Conservation (phyloP, 2,329 filamentous ascomycete species). For the Geosmithia flava region DNA sequence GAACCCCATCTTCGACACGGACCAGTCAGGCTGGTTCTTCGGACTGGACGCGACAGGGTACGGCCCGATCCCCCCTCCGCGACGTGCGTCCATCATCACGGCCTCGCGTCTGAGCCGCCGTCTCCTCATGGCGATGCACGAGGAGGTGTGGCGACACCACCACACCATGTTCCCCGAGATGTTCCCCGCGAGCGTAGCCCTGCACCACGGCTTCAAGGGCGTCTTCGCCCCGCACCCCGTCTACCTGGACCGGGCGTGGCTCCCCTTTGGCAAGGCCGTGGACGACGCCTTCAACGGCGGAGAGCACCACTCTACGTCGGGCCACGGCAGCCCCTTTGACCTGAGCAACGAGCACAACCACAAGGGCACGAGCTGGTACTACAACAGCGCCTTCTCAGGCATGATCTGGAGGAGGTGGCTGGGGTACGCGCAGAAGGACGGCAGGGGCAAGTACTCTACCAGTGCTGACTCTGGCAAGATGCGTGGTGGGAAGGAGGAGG, state of each 20-base stretch:
- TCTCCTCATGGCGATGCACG: conserved; percentile 60
- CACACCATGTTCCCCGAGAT: conserved; percentile 72
- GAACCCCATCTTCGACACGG: conserved; percentile 64
- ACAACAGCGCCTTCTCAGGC: conserved; percentile 64
- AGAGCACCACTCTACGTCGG: conserved; percentile 51
- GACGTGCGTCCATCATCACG: conserved; percentile 60
- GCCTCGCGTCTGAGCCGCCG: conserved; percentile 55
- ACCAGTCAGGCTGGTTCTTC: conserved; percentile 62
- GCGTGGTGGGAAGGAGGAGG: conserved; percentile 39
- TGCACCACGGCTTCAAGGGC: conserved; percentile 69
- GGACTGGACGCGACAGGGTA: conserved; percentile 60
- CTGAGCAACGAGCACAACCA: conserved; percentile 69
- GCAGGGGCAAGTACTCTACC: conserved; percentile 35
- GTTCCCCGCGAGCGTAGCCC: conserved; percentile 58
- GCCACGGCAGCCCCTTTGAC: conserved; percentile 55
- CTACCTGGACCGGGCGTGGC: conserved; percentile 67
- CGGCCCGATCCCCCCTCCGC: conserved; percentile 35
- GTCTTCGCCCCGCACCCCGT: conserved; percentile 74
- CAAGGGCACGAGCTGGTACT: conserved; percentile 74
- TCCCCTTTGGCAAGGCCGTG: conserved; percentile 45
- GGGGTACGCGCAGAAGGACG: conserved; percentile 41
- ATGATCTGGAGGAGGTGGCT: conserved; percentile 75
- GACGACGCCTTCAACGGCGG: conserved; percentile 72
- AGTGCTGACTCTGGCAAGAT: conserved; percentile 30
- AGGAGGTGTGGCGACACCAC: conserved; percentile 53